These are phyloP conservation scores for Entrophospora sp. DNA, from an alignment of 192 early-diverging fungal genomes.

Conservation along the genomic window DNA sequence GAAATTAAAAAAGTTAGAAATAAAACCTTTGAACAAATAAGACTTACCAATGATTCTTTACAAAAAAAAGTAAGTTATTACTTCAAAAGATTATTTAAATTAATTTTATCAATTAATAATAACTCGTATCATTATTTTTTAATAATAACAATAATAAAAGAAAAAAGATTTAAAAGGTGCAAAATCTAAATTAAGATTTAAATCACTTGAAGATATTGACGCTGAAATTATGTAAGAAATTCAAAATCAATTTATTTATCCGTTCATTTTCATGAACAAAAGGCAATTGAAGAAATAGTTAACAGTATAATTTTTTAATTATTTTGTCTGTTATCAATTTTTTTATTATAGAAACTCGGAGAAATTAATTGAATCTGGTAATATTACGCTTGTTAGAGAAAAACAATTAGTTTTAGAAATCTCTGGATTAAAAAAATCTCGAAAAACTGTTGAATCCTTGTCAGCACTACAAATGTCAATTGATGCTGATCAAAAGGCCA, in stretches of 20 bases:
- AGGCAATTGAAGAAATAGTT: too few relatives aligned
- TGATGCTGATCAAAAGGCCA: conserved; percentile 45
- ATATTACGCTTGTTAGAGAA: conserved; percentile 75
- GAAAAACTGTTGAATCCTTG: conserved; percentile 58
- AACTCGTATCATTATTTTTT: not conserved
- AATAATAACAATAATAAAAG: too few relatives aligned
- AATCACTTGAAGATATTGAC: conserved; percentile 74
- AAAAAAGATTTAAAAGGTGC: conserved; percentile 61
- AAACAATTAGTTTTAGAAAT: conserved; percentile 81
- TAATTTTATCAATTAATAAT: not conserved
- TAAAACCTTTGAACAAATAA: conserved; percentile 66
- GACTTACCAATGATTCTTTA: conserved; percentile 59
- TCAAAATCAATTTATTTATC: not conserved
- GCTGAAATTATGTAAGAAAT: conserved; percentile 53
- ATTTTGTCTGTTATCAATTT: too few relatives aligned
- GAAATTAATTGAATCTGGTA: conserved; percentile 68
- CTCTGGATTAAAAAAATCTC: conserved; percentile 64
- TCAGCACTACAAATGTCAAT: conserved; percentile 48
- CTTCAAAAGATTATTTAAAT: not conserved
- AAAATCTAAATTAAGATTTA: conserved; percentile 73
- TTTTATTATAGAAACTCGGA: conserved; percentile 52
- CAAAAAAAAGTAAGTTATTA: conserved; percentile 61
- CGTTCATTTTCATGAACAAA: too few relatives aligned
- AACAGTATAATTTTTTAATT: too few relatives aligned
- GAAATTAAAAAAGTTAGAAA: conserved; percentile 58